phyloP scores from a whole-genome alignment of 1,284 basidiomycete species.

The Rhizoctonia solani region DNA sequence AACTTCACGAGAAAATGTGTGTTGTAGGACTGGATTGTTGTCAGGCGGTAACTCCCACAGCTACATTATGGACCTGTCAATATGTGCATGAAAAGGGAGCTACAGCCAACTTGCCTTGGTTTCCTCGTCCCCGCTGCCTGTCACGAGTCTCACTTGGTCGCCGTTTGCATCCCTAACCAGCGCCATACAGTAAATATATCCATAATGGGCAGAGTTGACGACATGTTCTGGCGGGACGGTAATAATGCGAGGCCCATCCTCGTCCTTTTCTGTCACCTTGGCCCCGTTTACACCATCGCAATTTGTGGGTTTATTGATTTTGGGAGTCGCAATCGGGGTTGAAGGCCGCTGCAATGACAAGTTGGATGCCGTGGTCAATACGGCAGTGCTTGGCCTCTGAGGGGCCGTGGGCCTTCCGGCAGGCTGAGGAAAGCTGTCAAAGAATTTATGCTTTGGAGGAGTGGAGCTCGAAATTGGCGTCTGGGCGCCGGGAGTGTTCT shows the following conservation, averaged over 20 bases:
- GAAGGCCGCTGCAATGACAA: constrained; percentile 2
- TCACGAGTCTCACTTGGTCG: constrained; percentile 63
- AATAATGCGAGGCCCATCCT: constrained; percentile 42
- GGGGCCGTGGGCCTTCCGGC: constrained; percentile 60
- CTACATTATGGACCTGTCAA: background rate
- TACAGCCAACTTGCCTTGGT: constrained; percentile 65
- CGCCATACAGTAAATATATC: constrained; percentile 90
- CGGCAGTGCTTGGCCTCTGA: constrained; percentile 8
- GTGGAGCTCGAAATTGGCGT: constrained; percentile 50
- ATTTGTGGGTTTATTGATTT: constrained; percentile 49
- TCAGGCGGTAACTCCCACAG: constrained; percentile 23
- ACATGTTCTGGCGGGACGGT: constrained; percentile 70
- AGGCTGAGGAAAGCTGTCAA: constrained; percentile 76
- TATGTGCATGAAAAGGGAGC: too few species aligned
- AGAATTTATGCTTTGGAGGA: constrained; percentile 68
- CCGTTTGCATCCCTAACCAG: constrained; percentile 50
- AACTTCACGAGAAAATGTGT: constrained; percentile 30
- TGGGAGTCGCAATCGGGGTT: background rate
- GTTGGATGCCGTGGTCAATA: constrained; percentile 1
- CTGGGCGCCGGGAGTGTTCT: constrained; percentile 48
- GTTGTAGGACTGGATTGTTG: constrained; percentile 10
- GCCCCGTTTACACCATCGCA: background rate
- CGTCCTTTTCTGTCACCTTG: constrained; percentile 50
- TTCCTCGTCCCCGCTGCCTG: constrained; percentile 86
- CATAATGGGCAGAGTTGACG: constrained; percentile 87